Percentiles rank a stretch among this genome's conserved stretches.
phyloP scores from a whole-genome alignment of 2,329 filamentous ascomycete genomes.

The Laburnicola sp. region DNA sequence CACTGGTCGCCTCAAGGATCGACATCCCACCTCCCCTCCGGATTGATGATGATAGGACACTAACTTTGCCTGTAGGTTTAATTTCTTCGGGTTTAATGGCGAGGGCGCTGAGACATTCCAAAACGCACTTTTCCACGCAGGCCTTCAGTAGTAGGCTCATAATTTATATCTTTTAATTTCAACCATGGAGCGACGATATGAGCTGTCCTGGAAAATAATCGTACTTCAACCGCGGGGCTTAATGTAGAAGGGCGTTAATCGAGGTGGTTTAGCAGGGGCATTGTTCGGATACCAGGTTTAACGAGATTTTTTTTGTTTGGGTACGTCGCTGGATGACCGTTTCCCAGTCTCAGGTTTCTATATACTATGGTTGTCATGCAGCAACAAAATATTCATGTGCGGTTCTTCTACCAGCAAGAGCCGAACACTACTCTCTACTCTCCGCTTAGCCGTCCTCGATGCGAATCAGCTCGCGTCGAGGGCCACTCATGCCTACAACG shows the following conservation, averaged over 20 bases:
- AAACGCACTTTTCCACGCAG: slow-evolving; percentile 11
- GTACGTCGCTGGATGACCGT: too few species aligned
- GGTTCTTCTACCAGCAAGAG: not conserved
- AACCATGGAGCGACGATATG: not conserved
- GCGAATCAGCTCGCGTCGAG: slow-evolving; percentile 4
- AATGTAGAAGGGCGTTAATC: slow-evolving; percentile 1
- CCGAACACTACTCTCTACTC: not conserved
- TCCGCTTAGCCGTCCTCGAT: not conserved
- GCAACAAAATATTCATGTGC: not conserved
- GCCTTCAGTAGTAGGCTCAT: not conserved
- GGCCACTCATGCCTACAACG: slow-evolving; percentile 1
- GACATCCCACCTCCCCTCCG: slow-evolving; percentile 14
- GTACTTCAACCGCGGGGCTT: not conserved
- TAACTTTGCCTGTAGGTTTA: slow-evolving; percentile 39
- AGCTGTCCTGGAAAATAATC: not conserved
- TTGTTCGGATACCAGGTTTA: not conserved
- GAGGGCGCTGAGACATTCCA: slow-evolving; percentile 18
- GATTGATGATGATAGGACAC: slow-evolving; percentile 16
- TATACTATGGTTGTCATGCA: slow-evolving; percentile 1
- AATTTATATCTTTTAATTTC: not conserved
- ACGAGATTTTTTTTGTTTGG: too few species aligned
- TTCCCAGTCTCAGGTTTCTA: not conserved
- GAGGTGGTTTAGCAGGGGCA: not conserved
- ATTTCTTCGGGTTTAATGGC: slow-evolving; percentile 51
- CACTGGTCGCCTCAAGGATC: slow-evolving; percentile 20